Conservation (phyloP, 1,284 basidiomycete genomes). For the Tilletia caries region DNA sequence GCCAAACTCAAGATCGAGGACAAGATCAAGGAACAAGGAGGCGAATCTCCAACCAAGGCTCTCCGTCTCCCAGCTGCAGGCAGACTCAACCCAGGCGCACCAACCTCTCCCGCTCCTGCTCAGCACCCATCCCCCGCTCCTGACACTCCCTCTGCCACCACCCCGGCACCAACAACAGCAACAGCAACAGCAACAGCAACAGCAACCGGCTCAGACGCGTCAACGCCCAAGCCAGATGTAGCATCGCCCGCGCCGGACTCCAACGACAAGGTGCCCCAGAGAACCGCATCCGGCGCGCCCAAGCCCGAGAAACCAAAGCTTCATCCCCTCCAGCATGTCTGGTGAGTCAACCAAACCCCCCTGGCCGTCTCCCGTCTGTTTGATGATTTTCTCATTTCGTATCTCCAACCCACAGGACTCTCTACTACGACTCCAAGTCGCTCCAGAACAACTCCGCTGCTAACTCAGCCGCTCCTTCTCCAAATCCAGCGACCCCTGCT, state of each 20-base stretch:
- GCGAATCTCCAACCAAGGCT: neutral
- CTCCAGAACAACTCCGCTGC: neutral
- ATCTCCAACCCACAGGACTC: constrained; percentile 60
- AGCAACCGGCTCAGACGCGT: neutral
- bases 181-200: neutral
- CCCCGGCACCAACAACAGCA: neutral
- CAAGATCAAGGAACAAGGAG: neutral
- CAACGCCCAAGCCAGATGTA: neutral
- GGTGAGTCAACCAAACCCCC: constrained; percentile 60
- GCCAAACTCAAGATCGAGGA: constrained; percentile 12
- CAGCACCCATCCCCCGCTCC: neutral
- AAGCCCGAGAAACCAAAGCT: constrained; percentile 11
- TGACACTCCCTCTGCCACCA: neutral
- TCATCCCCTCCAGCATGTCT: constrained; percentile 76
- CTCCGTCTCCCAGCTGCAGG: constrained; percentile 1
- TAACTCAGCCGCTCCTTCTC: neutral
- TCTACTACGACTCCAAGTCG: constrained; percentile 78
- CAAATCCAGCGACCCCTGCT: constrained; percentile 10
- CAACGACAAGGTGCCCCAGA: neutral
- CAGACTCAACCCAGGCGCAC: constrained; percentile 3
- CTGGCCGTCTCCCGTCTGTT: neutral
- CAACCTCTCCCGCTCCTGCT: no score
- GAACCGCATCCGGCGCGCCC: constrained; percentile 5
- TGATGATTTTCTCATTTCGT: neutral
- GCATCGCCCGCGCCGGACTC: neutral